Conservation (phyloP, 805 yeast species). For the Ogataea zsoltii region DNA sequence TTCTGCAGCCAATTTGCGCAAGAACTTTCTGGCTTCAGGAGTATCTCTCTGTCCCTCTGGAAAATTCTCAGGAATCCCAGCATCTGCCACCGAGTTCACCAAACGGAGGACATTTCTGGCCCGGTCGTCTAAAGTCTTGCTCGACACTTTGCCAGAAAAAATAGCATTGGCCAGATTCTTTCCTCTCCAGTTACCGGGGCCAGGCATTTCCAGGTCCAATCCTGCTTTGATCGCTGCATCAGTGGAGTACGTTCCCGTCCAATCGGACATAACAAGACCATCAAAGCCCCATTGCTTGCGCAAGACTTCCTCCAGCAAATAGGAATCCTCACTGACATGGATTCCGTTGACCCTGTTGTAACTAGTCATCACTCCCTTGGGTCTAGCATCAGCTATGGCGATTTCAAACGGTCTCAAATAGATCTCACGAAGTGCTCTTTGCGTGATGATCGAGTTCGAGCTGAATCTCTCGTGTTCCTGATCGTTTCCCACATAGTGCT, state of each 20-base stretch:
- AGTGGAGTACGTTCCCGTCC: slow-evolving; percentile 58
- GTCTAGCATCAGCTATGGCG: slow-evolving; percentile 53
- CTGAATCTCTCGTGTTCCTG: slow-evolving; percentile 55
- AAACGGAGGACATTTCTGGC: slow-evolving; percentile 48
- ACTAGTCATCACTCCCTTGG: slow-evolving; percentile 59
- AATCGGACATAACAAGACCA: slow-evolving; percentile 62
- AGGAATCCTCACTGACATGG: slow-evolving; percentile 51
- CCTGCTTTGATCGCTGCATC: slow-evolving; percentile 53
- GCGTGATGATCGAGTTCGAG: slow-evolving; percentile 50
- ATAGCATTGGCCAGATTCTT: slow-evolving; percentile 43
- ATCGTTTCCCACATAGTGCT: slow-evolving; percentile 66
- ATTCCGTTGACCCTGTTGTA: slow-evolving; percentile 64
- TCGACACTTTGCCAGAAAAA: slow-evolving; percentile 40
- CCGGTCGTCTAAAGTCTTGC: slow-evolving; percentile 45
- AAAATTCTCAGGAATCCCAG: slow-evolving; percentile 44
- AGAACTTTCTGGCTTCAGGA: slow-evolving; percentile 44
- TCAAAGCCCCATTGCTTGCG: slow-evolving; percentile 58
- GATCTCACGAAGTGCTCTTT: slow-evolving; percentile 65
- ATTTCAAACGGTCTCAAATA: slow-evolving; percentile 65
- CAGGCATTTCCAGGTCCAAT: slow-evolving; percentile 69
- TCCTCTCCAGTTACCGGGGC: slow-evolving; percentile 47
- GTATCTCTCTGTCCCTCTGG: slow-evolving; percentile 45
- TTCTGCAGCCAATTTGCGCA: slow-evolving; percentile 50
- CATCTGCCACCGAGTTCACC: slow-evolving; percentile 42
- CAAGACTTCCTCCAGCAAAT: slow-evolving; percentile 46